Base-by-base conservation (phyloP, 169 alveolate species). In the Plasmodium gaboni region DNA sequence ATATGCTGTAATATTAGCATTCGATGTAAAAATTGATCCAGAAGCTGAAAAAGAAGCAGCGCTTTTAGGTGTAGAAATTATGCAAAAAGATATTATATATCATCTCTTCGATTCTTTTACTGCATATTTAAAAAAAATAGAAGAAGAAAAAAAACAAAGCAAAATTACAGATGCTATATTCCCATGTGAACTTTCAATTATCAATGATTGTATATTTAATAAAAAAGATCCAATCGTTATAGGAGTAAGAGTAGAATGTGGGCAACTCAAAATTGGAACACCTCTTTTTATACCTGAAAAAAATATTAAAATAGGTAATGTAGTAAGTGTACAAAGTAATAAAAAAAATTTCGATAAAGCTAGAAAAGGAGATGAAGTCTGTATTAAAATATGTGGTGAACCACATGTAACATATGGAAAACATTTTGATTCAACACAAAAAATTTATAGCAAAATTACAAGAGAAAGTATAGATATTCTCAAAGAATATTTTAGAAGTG, bases 41-140 rank as follows among this genome's bases (percentile, higher is more conserved):
- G 99, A 99, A 64, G 99, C 99, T 13, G 96, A 96, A 74, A 96
- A 97, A 92, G 99, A 96, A 91, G 99, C 99, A 0, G 99, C 97
- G 78, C 92, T 95, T 38, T 94, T 97, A 67, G 99, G 98, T 15
- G 99, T 99, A 22, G 97, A 96, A 83, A 98, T 98, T 50, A 97
- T 98, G 95, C 95, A 98, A 22, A 99, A 99, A 50, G 99, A 99
- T 78, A 98, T 99, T 86, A 99, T 99, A 61, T 99, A 99, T 95
- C 99, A 99, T 89, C 96, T 99, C 72, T 97, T 98, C 76, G 99
- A 98, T 95, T 95, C 96, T 72, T 99, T 98, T 92, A 97, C 98
- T 6, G 97, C 94, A 59, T 98, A 98, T 95, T 96, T 97, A 87
- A 94, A 96, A 88, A 96, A 97, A 86, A 92, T 97, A 65, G 96